Evolutionary conservation across 371 early-diverging fungal species (phyloP).

Genomic region (Mortierella sp.): DNA sequence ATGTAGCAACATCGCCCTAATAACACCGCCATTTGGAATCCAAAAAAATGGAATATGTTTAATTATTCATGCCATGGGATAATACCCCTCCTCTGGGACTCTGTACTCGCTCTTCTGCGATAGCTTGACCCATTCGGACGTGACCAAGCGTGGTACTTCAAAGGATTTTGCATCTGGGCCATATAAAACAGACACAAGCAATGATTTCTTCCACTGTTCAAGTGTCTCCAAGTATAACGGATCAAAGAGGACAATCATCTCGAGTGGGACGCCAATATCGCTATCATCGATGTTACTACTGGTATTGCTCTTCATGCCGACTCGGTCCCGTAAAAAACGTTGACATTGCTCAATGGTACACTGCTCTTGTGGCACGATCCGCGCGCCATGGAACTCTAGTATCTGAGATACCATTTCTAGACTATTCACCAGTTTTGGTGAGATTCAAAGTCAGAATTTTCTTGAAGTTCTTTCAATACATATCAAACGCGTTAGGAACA

Average conservation of each 20-base stretch:
- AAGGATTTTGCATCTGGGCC: conserved; percentile 28
- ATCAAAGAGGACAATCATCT: conserved; percentile 40
- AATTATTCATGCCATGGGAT: conserved; percentile 15
- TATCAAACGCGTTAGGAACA: not conserved
- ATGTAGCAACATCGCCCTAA: conserved; percentile 2
- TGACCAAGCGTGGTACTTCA: conserved; percentile 42
- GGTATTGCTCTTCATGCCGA: not conserved
- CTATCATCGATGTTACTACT: conserved; percentile 1
- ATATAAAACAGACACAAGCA: conserved; percentile 24
- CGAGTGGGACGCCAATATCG: conserved; percentile 26
- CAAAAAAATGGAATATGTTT: not conserved
- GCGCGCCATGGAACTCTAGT: conserved; percentile 42
- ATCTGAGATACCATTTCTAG: conserved; percentile 29
- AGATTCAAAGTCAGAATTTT: not conserved
- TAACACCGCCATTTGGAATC: conserved; percentile 3
- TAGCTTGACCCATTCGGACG: conserved; percentile 40
- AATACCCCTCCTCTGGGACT: conserved; percentile 43
- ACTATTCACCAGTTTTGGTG: conserved; percentile 5
- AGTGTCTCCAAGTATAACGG: conserved; percentile 36
- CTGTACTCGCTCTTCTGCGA: conserved; percentile 28
- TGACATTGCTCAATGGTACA: conserved; percentile 42
- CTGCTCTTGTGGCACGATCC: conserved; percentile 30
- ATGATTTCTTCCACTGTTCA: conserved; percentile 38
- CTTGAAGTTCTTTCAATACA: too few relatives aligned
- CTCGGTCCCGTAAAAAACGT: conserved; percentile 19